A percentile compares a stretch with the other conserved stretches of the same genome.
Evolutionary conservation across 768 basidiomycete genomes (phyloP).

Genomic region (Sutorius australiensis): DNA sequence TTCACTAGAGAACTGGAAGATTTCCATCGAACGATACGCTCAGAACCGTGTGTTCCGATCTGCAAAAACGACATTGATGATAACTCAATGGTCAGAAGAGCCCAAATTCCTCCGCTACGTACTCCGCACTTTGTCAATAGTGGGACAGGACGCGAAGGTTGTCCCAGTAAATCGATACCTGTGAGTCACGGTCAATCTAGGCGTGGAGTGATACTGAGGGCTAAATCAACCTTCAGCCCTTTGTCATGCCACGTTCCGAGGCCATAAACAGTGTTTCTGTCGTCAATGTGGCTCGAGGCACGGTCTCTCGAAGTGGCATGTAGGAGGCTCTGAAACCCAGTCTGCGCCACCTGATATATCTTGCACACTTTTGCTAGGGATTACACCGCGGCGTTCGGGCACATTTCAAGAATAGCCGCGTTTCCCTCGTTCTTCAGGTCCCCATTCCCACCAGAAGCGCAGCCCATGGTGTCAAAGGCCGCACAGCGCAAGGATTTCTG

Average conservation of each 20-base stretch:
- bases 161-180: conserved; percentile 5
- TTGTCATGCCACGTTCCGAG: background rate
- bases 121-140: background rate
- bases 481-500: background rate
- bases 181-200: conserved; percentile 1
- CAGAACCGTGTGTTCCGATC: background rate
- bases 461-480: background rate
- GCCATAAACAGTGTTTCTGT: conserved; percentile 1
- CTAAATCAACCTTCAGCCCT: background rate
- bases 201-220: background rate
- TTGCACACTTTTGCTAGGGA: background rate
- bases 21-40: background rate
- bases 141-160: background rate
- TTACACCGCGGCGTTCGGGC: conserved; percentile 4
- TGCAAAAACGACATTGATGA: background rate
- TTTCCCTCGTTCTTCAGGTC: background rate
- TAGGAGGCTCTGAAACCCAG: background rate
- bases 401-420: background rate
- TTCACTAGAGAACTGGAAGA: conserved; percentile 10
- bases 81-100: background rate
- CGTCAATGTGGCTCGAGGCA: conserved; percentile 4
- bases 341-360: background rate
- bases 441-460: background rate
- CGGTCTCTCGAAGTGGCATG: conserved; percentile 1
- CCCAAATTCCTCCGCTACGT: background rate